Base-by-base conservation (phyloP, 768 basidiomycete genomes). In the Guyanaporus albipodus region DNA sequence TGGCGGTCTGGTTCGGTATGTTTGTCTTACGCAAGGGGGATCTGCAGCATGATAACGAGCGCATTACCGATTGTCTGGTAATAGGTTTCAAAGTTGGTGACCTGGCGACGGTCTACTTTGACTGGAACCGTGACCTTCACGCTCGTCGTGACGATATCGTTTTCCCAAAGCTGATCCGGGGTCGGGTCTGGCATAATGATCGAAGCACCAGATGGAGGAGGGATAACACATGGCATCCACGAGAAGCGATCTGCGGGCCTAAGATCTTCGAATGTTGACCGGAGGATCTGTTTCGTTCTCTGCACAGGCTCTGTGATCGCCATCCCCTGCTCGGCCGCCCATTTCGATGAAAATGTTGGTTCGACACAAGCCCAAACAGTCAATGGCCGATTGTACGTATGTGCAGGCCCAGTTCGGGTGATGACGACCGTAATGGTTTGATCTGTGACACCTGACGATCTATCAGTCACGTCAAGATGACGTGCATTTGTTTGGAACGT, bases 371-470 rank as follows among this genome's bases (percentile, higher is more conserved):
- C 38, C 17, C 22, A n/a, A 14, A 22, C n/a, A 2, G 4, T 26
- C 36, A 28, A 31, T 14, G 33, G 38, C 21, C 1, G 17, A 31
- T 19, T 24, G 18, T 27, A 34, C 15, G 26, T 42, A 21, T 8
- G 48, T 31, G 21, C 26, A 50, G 32, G 42, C 9, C 49, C 49
- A 18, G 45, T 50, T 15, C 40, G 9, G 31, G 32, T 39, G n/a
- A 49, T 31, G 18, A 32, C 23, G 14, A 28, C 33, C 0, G 31
- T 49, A 14, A 49, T 18, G 15, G 14, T 10, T 10, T 33, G 42
- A 23, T 22, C 24, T 15, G 28, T n/a, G 8, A 5, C 18, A 31
- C 31, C 27, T 36, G 11, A 9, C 10, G 1, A 18, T 9, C 18
- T 10, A 27, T 28, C 26, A 28, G 15, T 11, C 11, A 9, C 14